A percentile compares a stretch with the other conserved stretches of the same genome.
Conservation (phyloP, 495 filamentous ascomycete species). For the Aspergillus haitiensis region DNA sequence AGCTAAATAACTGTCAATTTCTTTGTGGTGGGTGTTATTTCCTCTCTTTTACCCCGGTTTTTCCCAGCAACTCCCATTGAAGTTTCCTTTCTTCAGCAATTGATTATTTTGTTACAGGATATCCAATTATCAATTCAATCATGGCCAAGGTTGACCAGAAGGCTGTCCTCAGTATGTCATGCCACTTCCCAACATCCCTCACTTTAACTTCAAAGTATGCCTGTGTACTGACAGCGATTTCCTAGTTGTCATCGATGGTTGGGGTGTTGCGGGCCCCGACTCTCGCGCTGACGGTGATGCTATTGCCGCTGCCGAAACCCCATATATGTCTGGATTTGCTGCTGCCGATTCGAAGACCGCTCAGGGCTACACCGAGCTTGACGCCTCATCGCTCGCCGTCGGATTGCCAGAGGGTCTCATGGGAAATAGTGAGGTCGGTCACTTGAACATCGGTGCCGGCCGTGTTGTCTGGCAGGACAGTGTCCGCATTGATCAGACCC, state of each 20-base stretch:
- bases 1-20: too few relatives aligned
- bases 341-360: slow-evolving; percentile 61
- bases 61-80: background rate
- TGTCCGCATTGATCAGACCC: slow-evolving; percentile 91
- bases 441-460: slow-evolving; percentile 97
- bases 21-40: slow-evolving; percentile 1
- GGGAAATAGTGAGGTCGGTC: slow-evolving; percentile 98
- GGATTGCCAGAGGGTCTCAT: slow-evolving; percentile 95
- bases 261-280: slow-evolving; percentile 81
- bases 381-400: slow-evolving; percentile 93
- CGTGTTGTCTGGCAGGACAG: slow-evolving; percentile 99
- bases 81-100: slow-evolving; percentile 29
- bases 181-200: slow-evolving; percentile 29
- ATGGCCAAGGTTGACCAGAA: slow-evolving; percentile 88
- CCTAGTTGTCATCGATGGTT: slow-evolving; percentile 95
- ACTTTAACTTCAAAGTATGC: slow-evolving; percentile 16
- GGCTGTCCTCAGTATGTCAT: slow-evolving; percentile 76
- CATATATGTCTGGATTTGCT: slow-evolving; percentile 80
- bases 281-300: slow-evolving; percentile 87
- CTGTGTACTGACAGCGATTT: slow-evolving; percentile 27
- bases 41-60: slow-evolving; percentile 14
- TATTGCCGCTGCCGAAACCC: slow-evolving; percentile 88
- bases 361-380: slow-evolving; percentile 82
- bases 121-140: slow-evolving; percentile 28
- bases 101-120: slow-evolving; percentile 27